phyloP scores from a whole-genome alignment of 768 basidiomycete species.

The Xanthoconium purpureum region DNA sequence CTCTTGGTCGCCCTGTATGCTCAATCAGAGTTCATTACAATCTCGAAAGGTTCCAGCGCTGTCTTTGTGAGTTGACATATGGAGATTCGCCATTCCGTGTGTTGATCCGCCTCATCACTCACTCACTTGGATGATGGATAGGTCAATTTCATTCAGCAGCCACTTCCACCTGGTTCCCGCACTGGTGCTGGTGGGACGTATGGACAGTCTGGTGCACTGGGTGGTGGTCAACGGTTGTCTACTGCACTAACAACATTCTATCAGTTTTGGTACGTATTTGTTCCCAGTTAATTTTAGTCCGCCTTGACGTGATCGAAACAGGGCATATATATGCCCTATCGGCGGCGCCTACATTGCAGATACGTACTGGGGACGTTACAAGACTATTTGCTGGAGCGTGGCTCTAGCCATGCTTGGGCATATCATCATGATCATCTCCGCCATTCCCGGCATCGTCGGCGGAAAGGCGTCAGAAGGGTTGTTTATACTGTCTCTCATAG shows the following conservation, averaged over 20 bases:
- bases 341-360: constrained; percentile 74
- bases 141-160: constrained; percentile 76
- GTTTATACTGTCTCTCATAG: constrained; percentile 57
- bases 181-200: constrained; percentile 57
- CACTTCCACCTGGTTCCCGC: constrained; percentile 58
- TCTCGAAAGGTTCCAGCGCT: constrained; percentile 36
- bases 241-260: constrained; percentile 73
- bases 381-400: constrained; percentile 64
- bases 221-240: constrained; percentile 63
- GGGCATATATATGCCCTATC: constrained; percentile 66
- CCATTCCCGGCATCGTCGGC: constrained; percentile 64
- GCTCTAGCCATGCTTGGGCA: constrained; percentile 61
- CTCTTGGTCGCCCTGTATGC: neutral
- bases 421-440: constrained; percentile 61
- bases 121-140: constrained; percentile 35
- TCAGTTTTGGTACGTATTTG: constrained; percentile 55
- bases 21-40: neutral
- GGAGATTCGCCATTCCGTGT: neutral
- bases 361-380: constrained; percentile 69
- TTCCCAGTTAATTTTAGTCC: neutral
- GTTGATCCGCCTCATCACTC: neutral
- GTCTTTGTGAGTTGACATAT: constrained; percentile 35
- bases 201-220: constrained; percentile 68
- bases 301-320: constrained; percentile 19
- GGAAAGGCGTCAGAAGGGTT: constrained; percentile 46